Base-by-base conservation (phyloP, 2,329 filamentous ascomycete genomes). In the Amylocarpus encephaloides region DNA sequence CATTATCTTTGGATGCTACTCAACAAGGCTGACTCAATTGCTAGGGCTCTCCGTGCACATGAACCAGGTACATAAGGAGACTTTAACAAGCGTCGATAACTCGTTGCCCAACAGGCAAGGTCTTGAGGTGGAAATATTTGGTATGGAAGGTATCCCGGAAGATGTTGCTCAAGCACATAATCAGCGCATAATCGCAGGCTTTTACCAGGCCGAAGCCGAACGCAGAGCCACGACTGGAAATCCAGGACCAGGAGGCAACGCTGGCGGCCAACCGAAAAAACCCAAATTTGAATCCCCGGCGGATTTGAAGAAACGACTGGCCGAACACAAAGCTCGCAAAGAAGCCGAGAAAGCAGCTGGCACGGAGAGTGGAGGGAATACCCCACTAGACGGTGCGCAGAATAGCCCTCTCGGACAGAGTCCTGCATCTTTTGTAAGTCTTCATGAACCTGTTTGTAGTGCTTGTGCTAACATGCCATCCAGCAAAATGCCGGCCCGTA, bases 11-110 rank as follows among this genome's bases (percentile, higher is more conserved):
- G 15, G 15, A 42, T 43, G 18, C 22, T 18, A 48, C 32, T 26
- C 36, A 49, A 58, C 48, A 54, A 36, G 44, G 55, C 33, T 58
- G 15, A 36, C 12, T 13, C 34, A 10, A 16, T 36, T 40, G 47
- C 49, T 54, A 95, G 90, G 93, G 74, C 81, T 98, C 53, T 88
- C 86, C 33, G 93, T 98, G 48, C 93, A 98, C 68, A 86, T 97
- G 88, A 94, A 92, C 66, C 93, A 98, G 69, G 93, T 98, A 43
- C 93, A 98, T 75, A 98, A 98, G 70, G 91, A 96, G 68, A 87
- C 84, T 29, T 78, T 97, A 44, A 82, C 80, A 16, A 81, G 83
- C 40, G 90, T 98, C 64, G 92, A 96, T 62, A 96, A 97, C 76
- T 90, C 93, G 44, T 78, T 96, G 2, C 84, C 87, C 0, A 92